Percentiles rank a stretch among this genome's conserved stretches.
Conservation (phyloP, 1,139 yeast species). For the Casaregolazyma suthepensis region DNA sequence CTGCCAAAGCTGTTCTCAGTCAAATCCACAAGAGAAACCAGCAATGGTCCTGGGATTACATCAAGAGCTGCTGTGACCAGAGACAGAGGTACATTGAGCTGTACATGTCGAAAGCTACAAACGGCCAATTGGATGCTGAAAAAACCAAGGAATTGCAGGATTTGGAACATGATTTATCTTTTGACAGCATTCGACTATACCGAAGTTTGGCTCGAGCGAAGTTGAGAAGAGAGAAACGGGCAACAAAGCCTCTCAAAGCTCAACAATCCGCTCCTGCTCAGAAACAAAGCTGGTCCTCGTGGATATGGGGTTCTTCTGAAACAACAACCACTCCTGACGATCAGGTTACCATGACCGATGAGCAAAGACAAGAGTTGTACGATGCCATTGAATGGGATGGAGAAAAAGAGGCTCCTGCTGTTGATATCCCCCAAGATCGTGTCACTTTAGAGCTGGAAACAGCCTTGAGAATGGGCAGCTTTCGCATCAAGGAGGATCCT, state of each 20-base stretch:
- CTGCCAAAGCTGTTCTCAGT: slow-evolving; percentile 62
- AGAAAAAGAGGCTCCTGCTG: slow-evolving; percentile 43
- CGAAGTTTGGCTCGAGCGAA: slow-evolving; percentile 72
- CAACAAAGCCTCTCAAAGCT: slow-evolving; percentile 11
- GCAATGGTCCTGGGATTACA: slow-evolving; percentile 85
- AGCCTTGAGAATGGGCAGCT: slow-evolving; percentile 68
- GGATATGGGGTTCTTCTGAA: slow-evolving; percentile 34
- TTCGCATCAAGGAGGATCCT: slow-evolving; percentile 46
- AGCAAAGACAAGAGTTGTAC: slow-evolving; percentile 61
- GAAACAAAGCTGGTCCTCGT: slow-evolving; percentile 29
- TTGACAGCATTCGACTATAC: slow-evolving; percentile 79
- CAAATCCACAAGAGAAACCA: slow-evolving; percentile 78
- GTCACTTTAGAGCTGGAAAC: slow-evolving; percentile 62
- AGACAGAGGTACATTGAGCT: slow-evolving; percentile 61
- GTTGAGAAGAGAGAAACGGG: slow-evolving; percentile 49
- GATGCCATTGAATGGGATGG: slow-evolving; percentile 94
- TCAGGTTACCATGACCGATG: slow-evolving; percentile 37
- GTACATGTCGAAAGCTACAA: slow-evolving; percentile 51
- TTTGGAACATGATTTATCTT: slow-evolving; percentile 56
- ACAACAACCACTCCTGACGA: slow-evolving; percentile 16
- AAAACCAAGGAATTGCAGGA: slow-evolving; percentile 40
- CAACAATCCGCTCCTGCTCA: slow-evolving; percentile 12
- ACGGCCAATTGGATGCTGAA: slow-evolving; percentile 29
- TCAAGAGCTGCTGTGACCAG: slow-evolving; percentile 65
- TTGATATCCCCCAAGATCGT: slow-evolving; percentile 70